Evolutionary conservation across 139 green algal genomes (phyloP).

Genomic region (Coelastrella sp.): DNA sequence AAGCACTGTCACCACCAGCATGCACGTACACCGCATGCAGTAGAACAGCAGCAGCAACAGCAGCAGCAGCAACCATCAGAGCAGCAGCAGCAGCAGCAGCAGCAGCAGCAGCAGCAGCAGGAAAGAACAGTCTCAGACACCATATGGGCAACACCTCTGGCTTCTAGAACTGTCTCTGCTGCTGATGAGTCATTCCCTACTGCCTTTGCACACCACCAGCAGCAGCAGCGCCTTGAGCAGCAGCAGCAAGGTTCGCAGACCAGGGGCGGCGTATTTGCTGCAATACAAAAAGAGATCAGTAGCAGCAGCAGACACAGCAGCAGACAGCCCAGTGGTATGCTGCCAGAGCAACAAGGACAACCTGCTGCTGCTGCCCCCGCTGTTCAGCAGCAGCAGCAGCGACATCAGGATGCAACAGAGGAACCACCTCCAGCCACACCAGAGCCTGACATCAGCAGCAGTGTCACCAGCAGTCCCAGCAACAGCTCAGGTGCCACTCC

Average conservation of each 20-base stretch:
- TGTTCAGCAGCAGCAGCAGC: slow-evolving; percentile 11
- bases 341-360: not conserved
- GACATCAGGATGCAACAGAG: not conserved
- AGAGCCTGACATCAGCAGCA: not conserved
- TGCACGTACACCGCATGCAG: not conserved
- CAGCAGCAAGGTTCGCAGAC: not conserved
- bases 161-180: not conserved
- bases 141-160: not conserved
- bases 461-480: not conserved
- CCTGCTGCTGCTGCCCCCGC: not conserved
- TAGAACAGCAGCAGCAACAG: not conserved
- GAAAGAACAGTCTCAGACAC: not conserved
- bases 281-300: not conserved
- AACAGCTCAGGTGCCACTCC: not conserved
- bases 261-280: not conserved
- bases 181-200: not conserved
- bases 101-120: not conserved
- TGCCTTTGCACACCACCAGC: not conserved
- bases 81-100: slow-evolving; percentile 6
- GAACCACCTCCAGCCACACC: not conserved
- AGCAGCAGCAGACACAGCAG: not conserved
- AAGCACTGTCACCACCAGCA: too few species aligned
- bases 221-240: not conserved
- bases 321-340: not conserved
- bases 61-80: not conserved